A percentile compares a stretch with the other conserved stretches of the same genome.
Evolutionary conservation across 164 flowering plant species (phyloP).

Genomic region (Magnolia sinica): DNA sequence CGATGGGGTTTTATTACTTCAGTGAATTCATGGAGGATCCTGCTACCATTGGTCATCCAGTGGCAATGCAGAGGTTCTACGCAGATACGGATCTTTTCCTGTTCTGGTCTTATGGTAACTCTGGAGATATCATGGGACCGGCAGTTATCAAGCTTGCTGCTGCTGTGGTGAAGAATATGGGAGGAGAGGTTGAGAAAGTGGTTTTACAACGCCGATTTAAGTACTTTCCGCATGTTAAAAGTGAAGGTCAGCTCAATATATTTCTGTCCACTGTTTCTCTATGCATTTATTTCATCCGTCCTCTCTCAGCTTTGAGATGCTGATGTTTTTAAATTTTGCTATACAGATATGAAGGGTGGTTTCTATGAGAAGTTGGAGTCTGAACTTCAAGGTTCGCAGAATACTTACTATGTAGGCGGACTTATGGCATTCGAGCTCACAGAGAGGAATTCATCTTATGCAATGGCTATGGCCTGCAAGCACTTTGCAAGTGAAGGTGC

Average conservation of each 20-base stretch:
- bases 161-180: constrained; percentile 46
- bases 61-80: constrained; percentile 78
- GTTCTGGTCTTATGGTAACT: constrained; percentile 85
- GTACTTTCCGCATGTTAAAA: constrained; percentile 71
- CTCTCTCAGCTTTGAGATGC: neutral
- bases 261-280: neutral
- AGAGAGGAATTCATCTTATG: constrained; percentile 74
- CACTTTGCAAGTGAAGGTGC: constrained; percentile 56
- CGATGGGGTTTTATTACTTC: constrained; percentile 71
- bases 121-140: constrained; percentile 43
- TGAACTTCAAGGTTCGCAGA: constrained; percentile 61
- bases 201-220: constrained; percentile 64
- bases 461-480: constrained; percentile 58
- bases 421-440: constrained; percentile 85
- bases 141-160: constrained; percentile 46
- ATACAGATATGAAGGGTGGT: constrained; percentile 68
- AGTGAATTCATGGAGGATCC: constrained; percentile 77
- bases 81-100: constrained; percentile 60
- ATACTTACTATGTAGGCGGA: constrained; percentile 74
- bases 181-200: constrained; percentile 52
- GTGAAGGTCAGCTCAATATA: constrained; percentile 49
- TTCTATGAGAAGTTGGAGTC: constrained; percentile 63
- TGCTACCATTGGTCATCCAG: constrained; percentile 67
- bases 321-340: constrained; percentile 11
- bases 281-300: neutral